Evolutionary conservation across 331 rosid genomes (phyloP).

Genomic region (Spiraea crenata): DNA sequence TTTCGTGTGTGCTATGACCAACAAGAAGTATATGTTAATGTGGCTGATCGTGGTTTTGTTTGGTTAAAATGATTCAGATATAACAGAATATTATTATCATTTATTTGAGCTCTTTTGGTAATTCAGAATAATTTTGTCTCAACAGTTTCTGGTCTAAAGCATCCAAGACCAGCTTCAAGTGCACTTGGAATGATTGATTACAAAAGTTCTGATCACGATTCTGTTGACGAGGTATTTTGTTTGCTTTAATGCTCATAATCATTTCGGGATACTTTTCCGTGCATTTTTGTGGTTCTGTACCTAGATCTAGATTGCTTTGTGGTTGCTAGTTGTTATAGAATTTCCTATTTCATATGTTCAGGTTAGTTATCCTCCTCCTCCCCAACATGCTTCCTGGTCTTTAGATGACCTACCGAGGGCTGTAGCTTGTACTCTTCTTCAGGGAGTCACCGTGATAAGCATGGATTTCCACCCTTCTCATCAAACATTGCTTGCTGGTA

Average conservation of each 20-base stretch:
- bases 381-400: slow-evolving; percentile 33
- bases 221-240: slow-evolving; percentile 48
- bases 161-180: slow-evolving; percentile 38
- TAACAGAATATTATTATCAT: background rate
- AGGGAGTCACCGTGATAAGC: too few species aligned
- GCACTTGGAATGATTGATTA: slow-evolving; percentile 49
- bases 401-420: slow-evolving; percentile 44
- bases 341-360: slow-evolving; percentile 9
- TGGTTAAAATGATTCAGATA: background rate
- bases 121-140: slow-evolving; percentile 7
- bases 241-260: slow-evolving; percentile 21
- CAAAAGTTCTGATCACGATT: slow-evolving; percentile 34
- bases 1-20: background rate
- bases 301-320: background rate
- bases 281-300: background rate
- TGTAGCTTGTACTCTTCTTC: too few species aligned
- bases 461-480: too few species aligned
- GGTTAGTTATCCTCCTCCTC: slow-evolving; percentile 29
- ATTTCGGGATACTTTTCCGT: slow-evolving; percentile 1
- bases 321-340: slow-evolving; percentile 9
- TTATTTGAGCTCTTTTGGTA: slow-evolving; percentile 12
- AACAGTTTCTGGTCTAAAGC: slow-evolving; percentile 50
- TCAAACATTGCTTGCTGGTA: too few species aligned
- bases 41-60: background rate
- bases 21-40: background rate